Base-by-base conservation (phyloP, 495 filamentous ascomycete genomes). In the Daldinia loculata region DNA sequence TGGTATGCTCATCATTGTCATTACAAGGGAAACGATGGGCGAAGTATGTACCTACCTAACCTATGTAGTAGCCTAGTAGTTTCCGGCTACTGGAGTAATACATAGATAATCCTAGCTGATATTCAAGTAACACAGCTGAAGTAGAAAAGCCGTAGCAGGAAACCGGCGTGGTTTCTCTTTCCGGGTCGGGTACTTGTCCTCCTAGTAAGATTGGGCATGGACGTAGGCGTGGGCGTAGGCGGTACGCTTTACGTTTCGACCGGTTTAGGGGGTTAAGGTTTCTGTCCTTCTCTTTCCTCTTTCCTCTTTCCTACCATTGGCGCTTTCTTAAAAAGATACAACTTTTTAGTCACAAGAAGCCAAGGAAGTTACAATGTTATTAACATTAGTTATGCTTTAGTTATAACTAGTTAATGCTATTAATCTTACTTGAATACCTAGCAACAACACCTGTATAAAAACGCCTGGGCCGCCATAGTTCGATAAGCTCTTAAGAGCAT, bases 401-500 rank as follows among this genome's bases (percentile, higher is more conserved):
- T 6, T 36, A 36, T 34, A 30, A 2, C 7, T n/a, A n/a, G 27
- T 29, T 34, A 14, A 36, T 36, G 12, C 2, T 36, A 14, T 36
- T 36, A 14, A 36, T 36, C 6, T 34, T 34, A 34, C 50, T n/a
- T 27, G 50, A 52, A 52, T 52, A 52, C n/a, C n/a, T n/a, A 52
- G 12, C 50, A 52, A 19, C 12, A 22, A 22, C 14, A n/a, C 26
- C 12, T 14, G 50, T 52, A 52, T 52, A 34, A 34, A 52, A 29
- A 29, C 41, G 41, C n/a, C 41, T 45, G 41, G 41, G 41, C 41
- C 41, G 41, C 41, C 22, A 45, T 45, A 3, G 32, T 9, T 36
- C 8, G n/a, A 48, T 55, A 55, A 57, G 55, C 30, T 57, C 32
- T 57, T 52, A 52, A n/a, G 50, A 29, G 50, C 22, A 52, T 52